These are phyloP conservation scores for Metschnikowia reukaufii DNA, from an alignment of 805 yeast genomes.

Conservation along the genomic window DNA sequence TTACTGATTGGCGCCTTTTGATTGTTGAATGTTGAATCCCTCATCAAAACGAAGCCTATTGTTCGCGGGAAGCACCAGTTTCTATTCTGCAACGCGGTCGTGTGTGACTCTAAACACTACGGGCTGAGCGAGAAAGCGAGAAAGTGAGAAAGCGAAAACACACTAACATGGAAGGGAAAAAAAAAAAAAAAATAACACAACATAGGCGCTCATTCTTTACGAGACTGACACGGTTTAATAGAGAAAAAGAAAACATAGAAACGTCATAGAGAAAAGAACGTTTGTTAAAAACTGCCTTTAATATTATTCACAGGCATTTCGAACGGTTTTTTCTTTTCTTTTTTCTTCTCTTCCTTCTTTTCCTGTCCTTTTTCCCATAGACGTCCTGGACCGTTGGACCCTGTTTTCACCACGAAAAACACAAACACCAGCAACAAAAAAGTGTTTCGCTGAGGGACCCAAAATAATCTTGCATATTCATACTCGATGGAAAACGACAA, in stretches of 20 bases:
- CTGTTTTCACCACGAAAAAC: neutral
- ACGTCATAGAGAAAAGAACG: neutral
- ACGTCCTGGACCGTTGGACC: neutral
- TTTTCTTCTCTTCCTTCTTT: neutral
- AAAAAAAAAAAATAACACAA: neutral
- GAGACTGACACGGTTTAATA: neutral
- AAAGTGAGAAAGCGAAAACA: neutral
- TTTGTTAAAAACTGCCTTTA: too few relatives aligned
- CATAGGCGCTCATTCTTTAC: neutral
- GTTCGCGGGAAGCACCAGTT: too few relatives aligned
- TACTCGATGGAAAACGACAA: slow-evolving; percentile 6
- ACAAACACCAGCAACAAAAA: neutral
- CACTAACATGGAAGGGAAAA: neutral
- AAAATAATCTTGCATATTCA: neutral
- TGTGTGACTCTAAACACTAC: neutral
- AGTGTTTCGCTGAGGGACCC: neutral
- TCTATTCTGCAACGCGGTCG: neutral
- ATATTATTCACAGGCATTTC: too few relatives aligned
- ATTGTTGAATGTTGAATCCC: too few relatives aligned
- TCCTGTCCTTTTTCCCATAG: neutral
- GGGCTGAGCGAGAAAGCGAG: neutral
- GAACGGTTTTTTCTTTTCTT: neutral
- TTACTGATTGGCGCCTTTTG: too few relatives aligned
- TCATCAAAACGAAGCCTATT: too few relatives aligned
- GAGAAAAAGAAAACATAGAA: neutral